Conservation (phyloP, 768 basidiomycete genomes). For the Pleurotus platypus region DNA sequence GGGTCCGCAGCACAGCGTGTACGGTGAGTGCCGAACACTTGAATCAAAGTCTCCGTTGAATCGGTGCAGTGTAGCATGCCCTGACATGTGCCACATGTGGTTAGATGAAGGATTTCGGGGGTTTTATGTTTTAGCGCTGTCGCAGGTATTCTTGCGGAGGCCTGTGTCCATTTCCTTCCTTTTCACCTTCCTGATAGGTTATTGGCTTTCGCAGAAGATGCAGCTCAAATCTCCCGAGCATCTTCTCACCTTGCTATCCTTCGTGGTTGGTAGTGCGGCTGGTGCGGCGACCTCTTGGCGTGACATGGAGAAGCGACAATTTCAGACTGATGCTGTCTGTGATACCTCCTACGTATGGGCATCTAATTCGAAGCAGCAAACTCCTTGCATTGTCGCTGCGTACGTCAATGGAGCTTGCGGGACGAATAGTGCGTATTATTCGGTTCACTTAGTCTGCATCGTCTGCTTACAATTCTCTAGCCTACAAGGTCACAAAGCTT, state of each 20-base stretch:
- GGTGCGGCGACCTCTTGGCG: not conserved
- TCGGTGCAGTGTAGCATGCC: not conserved
- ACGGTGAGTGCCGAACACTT: not conserved
- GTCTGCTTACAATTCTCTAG: not conserved
- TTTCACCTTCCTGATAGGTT: not conserved
- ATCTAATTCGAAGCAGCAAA: conserved; percentile 8
- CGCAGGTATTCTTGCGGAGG: not conserved
- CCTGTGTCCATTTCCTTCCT: not conserved
- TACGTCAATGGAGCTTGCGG: conserved; percentile 9
- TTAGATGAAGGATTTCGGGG: conserved; percentile 7
- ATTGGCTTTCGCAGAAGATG: conserved; percentile 1
- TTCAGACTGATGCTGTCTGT: conserved; percentile 10
- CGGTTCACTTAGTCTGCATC: not conserved
- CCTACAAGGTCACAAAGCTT: conserved; percentile 6
- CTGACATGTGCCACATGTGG: conserved; percentile 6
- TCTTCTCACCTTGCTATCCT: conserved; percentile 6
- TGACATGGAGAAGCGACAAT: conserved; percentile 6
- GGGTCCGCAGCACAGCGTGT: not conserved
- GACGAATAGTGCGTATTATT: conserved; percentile 5
- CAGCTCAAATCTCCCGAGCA: not conserved
- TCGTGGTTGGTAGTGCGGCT: not conserved
- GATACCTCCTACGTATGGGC: conserved; percentile 5
- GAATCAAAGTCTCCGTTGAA: not conserved
- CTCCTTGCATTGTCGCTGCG: conserved; percentile 10
- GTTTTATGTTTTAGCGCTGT: conserved; percentile 8